A percentile compares a stretch with the other conserved stretches of the same genome.
These are phyloP conservation scores for Rhodotorula diobovata DNA, from an alignment of 768 basidiomycete species.

Conservation along the genomic window DNA sequence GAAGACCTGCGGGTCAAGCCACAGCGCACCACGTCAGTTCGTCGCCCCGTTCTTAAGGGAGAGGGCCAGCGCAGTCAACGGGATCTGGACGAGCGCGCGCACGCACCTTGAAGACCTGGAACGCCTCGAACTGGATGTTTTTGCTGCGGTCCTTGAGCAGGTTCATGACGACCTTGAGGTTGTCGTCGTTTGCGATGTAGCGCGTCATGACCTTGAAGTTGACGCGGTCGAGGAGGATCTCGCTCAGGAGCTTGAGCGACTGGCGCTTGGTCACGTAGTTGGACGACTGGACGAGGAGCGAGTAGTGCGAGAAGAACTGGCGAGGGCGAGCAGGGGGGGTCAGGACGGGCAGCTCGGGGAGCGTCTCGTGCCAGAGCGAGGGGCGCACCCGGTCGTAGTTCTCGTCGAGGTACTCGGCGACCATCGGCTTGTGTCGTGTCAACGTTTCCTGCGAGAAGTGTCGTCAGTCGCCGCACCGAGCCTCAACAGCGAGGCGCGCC, in stretches of 20 bases:
- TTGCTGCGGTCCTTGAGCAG: constrained; percentile 94
- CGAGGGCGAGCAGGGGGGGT: not conserved
- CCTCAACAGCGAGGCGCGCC: not conserved
- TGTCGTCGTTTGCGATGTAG: constrained; percentile 90
- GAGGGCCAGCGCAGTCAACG: no score
- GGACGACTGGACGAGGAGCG: constrained; percentile 79
- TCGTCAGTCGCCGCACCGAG: not conserved
- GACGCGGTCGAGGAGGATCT: constrained; percentile 93
- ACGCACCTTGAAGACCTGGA: constrained; percentile 98
- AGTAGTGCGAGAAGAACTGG: constrained; percentile 94
- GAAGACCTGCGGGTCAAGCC: constrained; percentile 62
- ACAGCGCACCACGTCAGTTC: no score
- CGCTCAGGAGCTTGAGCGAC: constrained; percentile 93
- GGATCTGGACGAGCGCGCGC: not conserved
- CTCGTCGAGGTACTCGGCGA: constrained; percentile 91
- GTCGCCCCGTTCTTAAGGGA: no score
- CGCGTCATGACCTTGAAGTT: constrained; percentile 99
- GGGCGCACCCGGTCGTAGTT: constrained; percentile 83
- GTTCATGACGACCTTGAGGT: constrained; percentile 99
- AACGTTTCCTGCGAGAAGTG: constrained; percentile 65
- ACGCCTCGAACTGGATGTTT: constrained; percentile 99
- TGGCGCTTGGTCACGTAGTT: constrained; percentile 99
- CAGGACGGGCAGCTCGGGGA: not conserved
- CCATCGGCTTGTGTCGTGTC: constrained; percentile 96
- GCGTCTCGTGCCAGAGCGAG: not conserved